phyloP scores from a whole-genome alignment of 352 stramenopile species.

The Pythium aquatile region DNA sequence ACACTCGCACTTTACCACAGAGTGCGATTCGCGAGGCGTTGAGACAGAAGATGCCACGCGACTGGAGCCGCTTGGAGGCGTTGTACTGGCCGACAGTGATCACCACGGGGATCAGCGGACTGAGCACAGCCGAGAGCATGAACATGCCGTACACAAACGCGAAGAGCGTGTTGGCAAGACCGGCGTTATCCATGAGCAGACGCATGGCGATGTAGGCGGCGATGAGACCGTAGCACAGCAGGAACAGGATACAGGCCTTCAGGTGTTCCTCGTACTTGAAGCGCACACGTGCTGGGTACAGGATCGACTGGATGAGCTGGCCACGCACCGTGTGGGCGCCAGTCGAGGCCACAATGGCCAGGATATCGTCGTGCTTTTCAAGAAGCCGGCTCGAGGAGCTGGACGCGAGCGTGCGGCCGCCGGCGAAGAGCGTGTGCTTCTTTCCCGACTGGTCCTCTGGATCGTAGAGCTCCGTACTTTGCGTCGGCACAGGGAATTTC shows the following conservation, averaged over 20 bases:
- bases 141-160: slow-evolving; percentile 80
- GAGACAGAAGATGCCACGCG: slow-evolving; percentile 76
- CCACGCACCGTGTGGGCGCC: slow-evolving; percentile 84
- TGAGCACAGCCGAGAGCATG: slow-evolving; percentile 74
- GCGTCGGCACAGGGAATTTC: slow-evolving; percentile 67
- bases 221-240: slow-evolving; percentile 81
- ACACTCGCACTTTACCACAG: slow-evolving; percentile 87
- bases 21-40: slow-evolving; percentile 85
- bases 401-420: slow-evolving; percentile 73
- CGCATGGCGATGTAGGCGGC: slow-evolving; percentile 71
- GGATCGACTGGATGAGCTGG: slow-evolving; percentile 82
- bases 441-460: slow-evolving; percentile 52
- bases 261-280: slow-evolving; percentile 93
- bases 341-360: slow-evolving; percentile 80
- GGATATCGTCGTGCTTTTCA: slow-evolving; percentile 49
- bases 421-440: slow-evolving; percentile 87
- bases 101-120: slow-evolving; percentile 86
- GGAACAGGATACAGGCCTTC: slow-evolving; percentile 71
- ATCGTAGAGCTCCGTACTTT: slow-evolving; percentile 54
- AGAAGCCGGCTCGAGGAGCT: slow-evolving; percentile 13
- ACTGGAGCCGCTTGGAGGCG: slow-evolving; percentile 70
- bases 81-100: slow-evolving; percentile 89
- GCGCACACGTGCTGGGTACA: slow-evolving; percentile 81
- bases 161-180: slow-evolving; percentile 67
- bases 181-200: slow-evolving; percentile 64